These are phyloP conservation scores for Flagelloscypha sp. DNA, from an alignment of 768 basidiomycete genomes.

Conservation along the genomic window DNA sequence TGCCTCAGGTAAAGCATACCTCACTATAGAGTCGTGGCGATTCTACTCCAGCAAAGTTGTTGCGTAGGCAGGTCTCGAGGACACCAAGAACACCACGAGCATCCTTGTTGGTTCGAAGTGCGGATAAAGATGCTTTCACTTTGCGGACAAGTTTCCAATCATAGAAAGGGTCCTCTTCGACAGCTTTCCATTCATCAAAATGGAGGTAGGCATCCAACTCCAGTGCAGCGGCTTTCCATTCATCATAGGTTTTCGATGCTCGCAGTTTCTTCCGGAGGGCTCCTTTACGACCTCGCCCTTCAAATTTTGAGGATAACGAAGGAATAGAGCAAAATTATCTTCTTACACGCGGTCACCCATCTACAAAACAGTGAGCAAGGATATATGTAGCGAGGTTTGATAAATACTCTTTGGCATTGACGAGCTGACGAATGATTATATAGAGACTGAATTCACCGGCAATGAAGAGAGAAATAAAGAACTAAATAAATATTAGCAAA, in stretches of 20 bases:
- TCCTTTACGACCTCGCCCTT: conserved; percentile 85
- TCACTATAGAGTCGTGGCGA: conserved; percentile 86
- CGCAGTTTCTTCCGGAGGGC: conserved; percentile 67
- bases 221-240: conserved; percentile 83
- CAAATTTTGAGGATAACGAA: conserved; percentile 3
- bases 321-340: conserved; percentile 4
- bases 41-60: conserved; percentile 92
- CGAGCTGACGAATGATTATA: conserved; percentile 80
- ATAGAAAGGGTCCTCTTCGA: conserved; percentile 84
- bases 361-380: conserved; percentile 9
- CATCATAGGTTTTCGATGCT: conserved; percentile 68
- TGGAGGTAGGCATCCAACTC: conserved; percentile 74
- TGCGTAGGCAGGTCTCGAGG: conserved; percentile 81
- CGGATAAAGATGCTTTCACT: conserved; percentile 59
- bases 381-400: conserved; percentile 85
- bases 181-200: conserved; percentile 85
- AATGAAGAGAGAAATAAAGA: conserved; percentile 79
- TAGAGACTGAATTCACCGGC: conserved; percentile 80
- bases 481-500: conserved; percentile 30
- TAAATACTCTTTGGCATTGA: conserved; percentile 91
- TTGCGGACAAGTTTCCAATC: conserved; percentile 84
- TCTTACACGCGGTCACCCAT: background rate
- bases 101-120: conserved; percentile 68
- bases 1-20: conserved; percentile 25
- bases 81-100: conserved; percentile 82